Evolutionary conservation across 352 stramenopile species (phyloP).

Genomic region (Pythium chondricola): DNA sequence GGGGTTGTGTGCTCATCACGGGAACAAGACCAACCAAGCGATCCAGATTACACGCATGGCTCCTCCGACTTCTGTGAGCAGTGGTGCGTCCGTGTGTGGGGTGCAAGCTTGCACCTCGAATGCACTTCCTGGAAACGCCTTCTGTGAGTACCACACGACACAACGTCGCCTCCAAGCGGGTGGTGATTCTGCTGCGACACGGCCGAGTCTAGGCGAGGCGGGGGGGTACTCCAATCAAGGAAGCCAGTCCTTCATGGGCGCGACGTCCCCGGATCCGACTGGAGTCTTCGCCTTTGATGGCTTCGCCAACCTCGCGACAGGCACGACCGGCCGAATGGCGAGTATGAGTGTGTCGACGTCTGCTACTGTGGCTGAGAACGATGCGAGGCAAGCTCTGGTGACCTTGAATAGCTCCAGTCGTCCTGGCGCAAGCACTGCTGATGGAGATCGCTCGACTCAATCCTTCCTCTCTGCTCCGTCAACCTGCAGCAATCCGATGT

Average conservation of each 20-base stretch:
- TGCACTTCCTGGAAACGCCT: not conserved
- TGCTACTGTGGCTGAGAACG: conserved; percentile 13
- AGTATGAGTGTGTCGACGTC: conserved; percentile 9
- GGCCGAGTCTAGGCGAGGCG: conserved; percentile 4
- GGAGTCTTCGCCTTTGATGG: too few species aligned
- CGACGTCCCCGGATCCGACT: not conserved
- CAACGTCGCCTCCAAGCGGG: conserved; percentile 9
- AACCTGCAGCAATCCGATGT: conserved; percentile 61
- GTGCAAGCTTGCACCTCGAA: conserved; percentile 1
- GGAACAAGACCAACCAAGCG: conserved; percentile 31
- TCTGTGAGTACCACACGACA: conserved; percentile 13
- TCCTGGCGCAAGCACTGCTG: too few species aligned
- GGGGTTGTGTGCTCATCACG: conserved; percentile 46
- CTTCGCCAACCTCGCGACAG: too few species aligned
- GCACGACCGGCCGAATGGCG: conserved; percentile 15
- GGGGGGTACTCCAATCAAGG: conserved; percentile 1
- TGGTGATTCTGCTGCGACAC: not conserved
- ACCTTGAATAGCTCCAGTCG: conserved; percentile 11
- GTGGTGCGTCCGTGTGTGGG: conserved; percentile 3
- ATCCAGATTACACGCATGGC: conserved; percentile 22
- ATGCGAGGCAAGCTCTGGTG: conserved; percentile 14
- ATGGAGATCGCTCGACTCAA: too few species aligned
- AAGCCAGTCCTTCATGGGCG: conserved; percentile 2
- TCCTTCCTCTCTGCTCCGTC: too few species aligned
- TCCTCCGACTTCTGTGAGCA: not conserved